phyloP scores from a whole-genome alignment of 331 rosid species.

The Malus hybrid region DNA sequence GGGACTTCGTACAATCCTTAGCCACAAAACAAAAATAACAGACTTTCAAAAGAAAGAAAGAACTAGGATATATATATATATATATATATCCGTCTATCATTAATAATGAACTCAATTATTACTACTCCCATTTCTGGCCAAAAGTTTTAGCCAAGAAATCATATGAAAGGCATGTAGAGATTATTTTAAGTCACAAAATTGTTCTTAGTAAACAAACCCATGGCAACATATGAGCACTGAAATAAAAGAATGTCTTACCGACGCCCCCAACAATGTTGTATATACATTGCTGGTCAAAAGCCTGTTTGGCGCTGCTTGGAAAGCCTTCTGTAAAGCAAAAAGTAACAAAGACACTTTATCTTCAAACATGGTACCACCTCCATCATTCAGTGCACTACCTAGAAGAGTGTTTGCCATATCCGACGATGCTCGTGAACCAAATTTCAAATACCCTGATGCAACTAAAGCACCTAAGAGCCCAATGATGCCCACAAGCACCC shows the following conservation, averaged over 20 bases:
- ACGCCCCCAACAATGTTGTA: conserved; percentile 78
- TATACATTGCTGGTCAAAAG: conserved; percentile 78
- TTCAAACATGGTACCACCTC: conserved; percentile 85
- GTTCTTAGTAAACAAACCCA: neutral
- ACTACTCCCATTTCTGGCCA: no score
- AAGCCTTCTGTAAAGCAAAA: conserved; percentile 90
- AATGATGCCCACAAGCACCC: conserved; percentile 79
- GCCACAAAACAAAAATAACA: no score
- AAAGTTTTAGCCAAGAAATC: no score
- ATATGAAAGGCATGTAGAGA: no score
- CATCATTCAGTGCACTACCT: conserved; percentile 66
- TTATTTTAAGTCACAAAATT: neutral
- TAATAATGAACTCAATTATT: no score
- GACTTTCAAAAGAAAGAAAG: no score
- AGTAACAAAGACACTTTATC: conserved; percentile 88
- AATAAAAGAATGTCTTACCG: conserved; percentile 55
- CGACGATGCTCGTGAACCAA: conserved; percentile 40
- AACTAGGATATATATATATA: no score
- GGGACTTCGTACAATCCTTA: no score
- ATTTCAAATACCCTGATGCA: conserved; percentile 74
- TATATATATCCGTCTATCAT: no score
- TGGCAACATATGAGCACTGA: neutral
- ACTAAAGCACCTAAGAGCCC: conserved; percentile 79
- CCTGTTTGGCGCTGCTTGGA: conserved; percentile 88
- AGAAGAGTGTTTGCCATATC: conserved; percentile 57